Evolutionary conservation across 1,284 basidiomycete genomes (phyloP).

Genomic region (Melanopsichium pennsylvanicum): DNA sequence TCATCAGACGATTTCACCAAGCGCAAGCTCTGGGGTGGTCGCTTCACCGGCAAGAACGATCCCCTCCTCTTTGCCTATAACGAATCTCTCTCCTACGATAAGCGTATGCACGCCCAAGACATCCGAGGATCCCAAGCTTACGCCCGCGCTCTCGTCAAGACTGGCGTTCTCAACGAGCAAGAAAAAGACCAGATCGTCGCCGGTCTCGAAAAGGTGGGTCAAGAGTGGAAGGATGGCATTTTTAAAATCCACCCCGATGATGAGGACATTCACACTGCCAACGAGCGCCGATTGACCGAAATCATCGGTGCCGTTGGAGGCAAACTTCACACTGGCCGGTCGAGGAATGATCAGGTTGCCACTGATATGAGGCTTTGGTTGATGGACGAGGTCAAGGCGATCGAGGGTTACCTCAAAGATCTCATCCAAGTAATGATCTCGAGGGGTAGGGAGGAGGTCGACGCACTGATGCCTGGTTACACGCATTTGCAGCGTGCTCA

Average conservation of each 20-base stretch:
- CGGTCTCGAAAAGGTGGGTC: conserved; percentile 79
- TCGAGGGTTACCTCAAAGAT: conserved; percentile 78
- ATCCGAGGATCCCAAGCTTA: conserved; percentile 95
- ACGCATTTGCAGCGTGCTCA: conserved; percentile 86
- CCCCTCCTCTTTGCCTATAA: conserved; percentile 64
- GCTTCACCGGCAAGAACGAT: conserved; percentile 64
- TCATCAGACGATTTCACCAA: conserved; percentile 60
- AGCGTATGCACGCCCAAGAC: conserved; percentile 90
- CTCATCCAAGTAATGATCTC: conserved; percentile 87
- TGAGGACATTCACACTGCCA: conserved; percentile 99
- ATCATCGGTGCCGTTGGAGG: conserved; percentile 75
- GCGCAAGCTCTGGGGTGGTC: conserved; percentile 65
- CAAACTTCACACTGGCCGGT: conserved; percentile 84
- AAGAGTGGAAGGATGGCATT: conserved; percentile 76
- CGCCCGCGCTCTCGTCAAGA: conserved; percentile 81
- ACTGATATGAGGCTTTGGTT: conserved; percentile 98
- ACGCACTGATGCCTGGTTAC: conserved; percentile 91
- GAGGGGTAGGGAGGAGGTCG: conserved; percentile 89
- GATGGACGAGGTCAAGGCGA: conserved; percentile 77
- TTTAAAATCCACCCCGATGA: conserved; percentile 74
- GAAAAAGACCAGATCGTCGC: conserved; percentile 76
- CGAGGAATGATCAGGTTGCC: conserved; percentile 95
- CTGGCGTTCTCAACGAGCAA: conserved; percentile 79
- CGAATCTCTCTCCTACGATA: conserved; percentile 86
- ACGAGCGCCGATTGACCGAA: conserved; percentile 92